phyloP scores from a whole-genome alignment of 73 alveolate genomes.

The Uronychia setigera region DNA sequence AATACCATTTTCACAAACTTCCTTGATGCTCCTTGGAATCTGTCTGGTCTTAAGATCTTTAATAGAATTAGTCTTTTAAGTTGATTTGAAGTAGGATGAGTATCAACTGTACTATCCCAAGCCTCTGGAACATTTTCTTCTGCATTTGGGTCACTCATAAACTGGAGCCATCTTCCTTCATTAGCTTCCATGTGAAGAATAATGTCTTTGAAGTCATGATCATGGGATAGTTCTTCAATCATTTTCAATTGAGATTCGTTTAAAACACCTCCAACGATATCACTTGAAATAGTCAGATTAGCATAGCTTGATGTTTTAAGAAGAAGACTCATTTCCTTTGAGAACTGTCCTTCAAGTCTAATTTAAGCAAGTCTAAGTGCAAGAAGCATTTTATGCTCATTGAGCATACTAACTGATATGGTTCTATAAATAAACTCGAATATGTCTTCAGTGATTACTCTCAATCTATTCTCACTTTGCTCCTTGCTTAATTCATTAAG shows the following conservation, averaged over 20 bases:
- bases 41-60: slow-evolving; percentile 91
- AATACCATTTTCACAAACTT: slow-evolving; percentile 75
- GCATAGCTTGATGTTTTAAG: slow-evolving; percentile 71
- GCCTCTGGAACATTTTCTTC: slow-evolving; percentile 89
- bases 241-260: slow-evolving; percentile 77
- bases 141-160: slow-evolving; percentile 86
- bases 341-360: slow-evolving; percentile 85
- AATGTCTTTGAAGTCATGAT: slow-evolving; percentile 72
- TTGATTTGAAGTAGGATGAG: slow-evolving; percentile 44
- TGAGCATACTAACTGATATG: slow-evolving; percentile 90
- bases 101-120: slow-evolving; percentile 40
- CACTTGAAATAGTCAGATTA: slow-evolving; percentile 54
- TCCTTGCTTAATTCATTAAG: slow-evolving; percentile 68
- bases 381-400: slow-evolving; percentile 80
- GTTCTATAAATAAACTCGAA: slow-evolving; percentile 85
- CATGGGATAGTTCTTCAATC: slow-evolving; percentile 75
- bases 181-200: slow-evolving; percentile 71
- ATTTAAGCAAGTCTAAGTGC: slow-evolving; percentile 96
- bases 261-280: slow-evolving; percentile 75
- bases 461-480: slow-evolving; percentile 81
- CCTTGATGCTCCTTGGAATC: slow-evolving; percentile 83
- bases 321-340: slow-evolving; percentile 76
- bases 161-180: slow-evolving; percentile 81
- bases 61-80: slow-evolving; percentile 70
- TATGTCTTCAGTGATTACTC: slow-evolving; percentile 80